Evolutionary conservation across 1,284 basidiomycete genomes (phyloP).

Genomic region (Ceratobasidium sp.): DNA sequence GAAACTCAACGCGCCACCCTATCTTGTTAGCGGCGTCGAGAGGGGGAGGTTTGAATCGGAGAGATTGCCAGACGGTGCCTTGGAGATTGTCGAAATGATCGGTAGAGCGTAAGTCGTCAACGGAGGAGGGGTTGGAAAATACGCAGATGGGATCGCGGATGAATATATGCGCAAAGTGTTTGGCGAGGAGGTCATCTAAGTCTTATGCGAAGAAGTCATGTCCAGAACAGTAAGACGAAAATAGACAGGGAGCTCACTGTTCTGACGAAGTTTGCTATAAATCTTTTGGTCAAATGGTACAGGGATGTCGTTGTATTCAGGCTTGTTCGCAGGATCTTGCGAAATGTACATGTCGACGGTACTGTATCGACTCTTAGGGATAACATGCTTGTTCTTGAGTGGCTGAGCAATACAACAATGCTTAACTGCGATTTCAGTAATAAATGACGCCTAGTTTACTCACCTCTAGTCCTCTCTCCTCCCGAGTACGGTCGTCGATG

Average conservation of each 20-base stretch:
- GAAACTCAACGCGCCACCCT: slow-evolving; percentile 98
- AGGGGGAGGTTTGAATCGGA: slow-evolving; percentile 98
- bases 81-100: slow-evolving; percentile 58
- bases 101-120: slow-evolving; percentile 73
- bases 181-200: slow-evolving; percentile 87
- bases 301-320: slow-evolving; percentile 91
- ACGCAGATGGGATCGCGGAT: slow-evolving; percentile 97
- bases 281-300: slow-evolving; percentile 83
- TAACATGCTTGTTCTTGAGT: slow-evolving; percentile 75
- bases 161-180: slow-evolving; percentile 94
- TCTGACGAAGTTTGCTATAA: slow-evolving; percentile 72
- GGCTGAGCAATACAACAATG: slow-evolving; percentile 63
- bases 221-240: slow-evolving; percentile 10
- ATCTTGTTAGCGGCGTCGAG: slow-evolving; percentile 79
- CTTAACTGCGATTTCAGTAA: not conserved
- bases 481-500: slow-evolving; percentile 96
- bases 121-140: slow-evolving; percentile 92
- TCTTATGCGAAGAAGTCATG: slow-evolving; percentile 60
- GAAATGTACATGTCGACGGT: slow-evolving; percentile 93
- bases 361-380: slow-evolving; percentile 97
- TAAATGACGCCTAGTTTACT: slow-evolving; percentile 36
- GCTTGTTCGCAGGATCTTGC: slow-evolving; percentile 83
- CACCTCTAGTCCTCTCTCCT: slow-evolving; percentile 89
- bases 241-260: slow-evolving; percentile 64
- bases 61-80: slow-evolving; percentile 99